phyloP scores from a whole-genome alignment of 1,284 basidiomycete species.

The Volvariella volvacea region DNA sequence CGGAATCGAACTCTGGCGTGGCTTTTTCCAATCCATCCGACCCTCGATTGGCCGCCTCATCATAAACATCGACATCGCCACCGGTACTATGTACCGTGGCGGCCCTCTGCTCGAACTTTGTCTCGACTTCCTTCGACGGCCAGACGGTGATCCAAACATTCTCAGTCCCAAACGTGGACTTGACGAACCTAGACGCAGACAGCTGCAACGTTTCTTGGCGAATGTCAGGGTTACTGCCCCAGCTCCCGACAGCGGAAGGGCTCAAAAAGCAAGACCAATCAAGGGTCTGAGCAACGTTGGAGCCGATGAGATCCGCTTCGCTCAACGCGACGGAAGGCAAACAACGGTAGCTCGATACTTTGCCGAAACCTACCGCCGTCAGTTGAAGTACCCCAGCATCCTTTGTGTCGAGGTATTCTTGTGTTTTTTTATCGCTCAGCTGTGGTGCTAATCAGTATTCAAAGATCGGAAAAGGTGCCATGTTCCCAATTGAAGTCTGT shows the following conservation, averaged over 20 bases:
- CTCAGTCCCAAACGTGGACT: slow-evolving; percentile 36
- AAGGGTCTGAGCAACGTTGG: slow-evolving; percentile 44
- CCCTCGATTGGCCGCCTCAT: slow-evolving; percentile 57
- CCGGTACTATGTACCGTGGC: slow-evolving; percentile 63
- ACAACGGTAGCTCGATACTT: slow-evolving; percentile 61
- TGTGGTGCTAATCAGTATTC: slow-evolving; percentile 3
- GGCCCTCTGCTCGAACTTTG: slow-evolving; percentile 42
- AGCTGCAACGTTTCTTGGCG: slow-evolving; percentile 50
- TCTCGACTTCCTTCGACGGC: slow-evolving; percentile 42
- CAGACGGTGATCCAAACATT: slow-evolving; percentile 21
- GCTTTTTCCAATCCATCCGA: slow-evolving; percentile 66
- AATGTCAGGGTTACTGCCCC: slow-evolving; percentile 41
- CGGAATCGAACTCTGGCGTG: slow-evolving; percentile 63
- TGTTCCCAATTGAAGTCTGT: slow-evolving; percentile 64
- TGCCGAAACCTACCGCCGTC: slow-evolving; percentile 31
- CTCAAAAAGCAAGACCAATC: slow-evolving; percentile 36
- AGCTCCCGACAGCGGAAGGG: slow-evolving; percentile 26
- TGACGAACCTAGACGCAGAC: slow-evolving; percentile 44
- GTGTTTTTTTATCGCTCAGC: not conserved
- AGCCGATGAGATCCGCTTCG: slow-evolving; percentile 42
- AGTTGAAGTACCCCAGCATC: slow-evolving; percentile 43
- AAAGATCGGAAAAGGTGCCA: slow-evolving; percentile 57
- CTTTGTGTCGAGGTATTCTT: slow-evolving; percentile 53
- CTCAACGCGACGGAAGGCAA: slow-evolving; percentile 32
- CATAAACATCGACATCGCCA: slow-evolving; percentile 72